A percentile compares a stretch with the other conserved stretches of the same genome.
Conservation (phyloP, 208 protist species). For the Wallacemonas sp. region DNA sequence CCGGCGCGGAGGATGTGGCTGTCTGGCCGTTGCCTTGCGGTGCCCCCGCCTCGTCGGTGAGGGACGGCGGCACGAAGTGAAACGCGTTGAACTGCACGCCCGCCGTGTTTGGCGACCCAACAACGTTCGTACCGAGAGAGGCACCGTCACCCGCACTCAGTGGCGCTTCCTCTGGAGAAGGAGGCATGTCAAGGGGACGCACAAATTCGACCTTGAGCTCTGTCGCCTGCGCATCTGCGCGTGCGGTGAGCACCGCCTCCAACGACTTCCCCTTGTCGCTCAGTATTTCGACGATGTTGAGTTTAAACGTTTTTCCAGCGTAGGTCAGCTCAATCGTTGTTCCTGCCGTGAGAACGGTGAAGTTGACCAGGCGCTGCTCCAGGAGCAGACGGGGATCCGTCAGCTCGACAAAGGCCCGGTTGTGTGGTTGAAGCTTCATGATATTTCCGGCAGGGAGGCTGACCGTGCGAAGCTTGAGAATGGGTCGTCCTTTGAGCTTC, state of each 20-base stretch:
- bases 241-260: conserved; percentile 90
- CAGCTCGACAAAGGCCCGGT: conserved; percentile 91
- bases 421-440: conserved; percentile 92
- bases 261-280: conserved; percentile 43
- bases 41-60: conserved; percentile 20
- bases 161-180: conserved; percentile 41
- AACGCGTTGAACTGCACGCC: conserved; percentile 69
- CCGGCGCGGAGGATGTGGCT: background rate
- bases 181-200: conserved; percentile 88
- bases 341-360: conserved; percentile 88
- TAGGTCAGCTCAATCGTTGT: conserved; percentile 92
- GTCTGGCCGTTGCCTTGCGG: background rate
- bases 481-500: conserved; percentile 42
- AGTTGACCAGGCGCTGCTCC: conserved; percentile 87
- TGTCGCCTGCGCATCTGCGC: conserved; percentile 69
- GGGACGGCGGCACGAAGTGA: conserved; percentile 58
- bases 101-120: conserved; percentile 37
- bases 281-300: conserved; percentile 87
- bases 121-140: conserved; percentile 48
- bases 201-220: conserved; percentile 96
- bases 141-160: background rate
- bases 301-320: conserved; percentile 80
- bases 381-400: conserved; percentile 92
- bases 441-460: conserved; percentile 82
- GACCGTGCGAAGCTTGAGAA: conserved; percentile 75